Conservation (phyloP, 768 basidiomycete species). For the Russula compacta region DNA sequence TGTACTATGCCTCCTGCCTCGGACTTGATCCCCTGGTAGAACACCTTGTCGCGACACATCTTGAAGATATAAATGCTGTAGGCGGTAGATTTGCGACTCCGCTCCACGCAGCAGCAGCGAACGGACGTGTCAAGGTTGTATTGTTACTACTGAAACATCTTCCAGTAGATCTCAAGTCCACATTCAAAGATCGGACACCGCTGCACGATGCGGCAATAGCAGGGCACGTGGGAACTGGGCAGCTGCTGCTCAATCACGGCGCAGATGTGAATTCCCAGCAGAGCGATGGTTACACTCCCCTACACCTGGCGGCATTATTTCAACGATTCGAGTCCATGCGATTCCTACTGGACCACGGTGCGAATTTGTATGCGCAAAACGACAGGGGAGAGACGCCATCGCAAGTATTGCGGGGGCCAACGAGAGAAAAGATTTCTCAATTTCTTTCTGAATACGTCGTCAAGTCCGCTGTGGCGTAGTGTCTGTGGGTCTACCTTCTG, state of each 20-base stretch:
- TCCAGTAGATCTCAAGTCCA: too few relatives aligned
- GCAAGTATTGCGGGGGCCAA: too few relatives aligned
- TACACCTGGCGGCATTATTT: neutral
- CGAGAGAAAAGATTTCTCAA: too few relatives aligned
- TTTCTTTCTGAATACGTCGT: too few relatives aligned
- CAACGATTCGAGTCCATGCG: neutral
- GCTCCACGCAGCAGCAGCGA: neutral
- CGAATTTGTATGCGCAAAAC: neutral
- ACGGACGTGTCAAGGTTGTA: neutral
- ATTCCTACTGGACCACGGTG: neutral
- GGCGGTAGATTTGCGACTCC: neutral
- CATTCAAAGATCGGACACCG: neutral
- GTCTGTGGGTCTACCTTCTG: too few relatives aligned
- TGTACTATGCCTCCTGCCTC: neutral
- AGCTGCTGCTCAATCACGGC: neutral
- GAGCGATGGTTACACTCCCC: neutral
- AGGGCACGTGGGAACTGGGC: neutral
- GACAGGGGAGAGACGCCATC: accelerated
- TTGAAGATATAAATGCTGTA: neutral
- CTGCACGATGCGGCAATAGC: accelerated
- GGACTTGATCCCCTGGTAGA: neutral
- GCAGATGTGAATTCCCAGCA: neutral
- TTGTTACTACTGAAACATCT: neutral
- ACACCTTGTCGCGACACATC: neutral
- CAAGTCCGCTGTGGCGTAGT: too few relatives aligned